Evolutionary conservation across 2,329 filamentous ascomycete genomes (phyloP), one percentile per base, ranked within the genome.

Genomic region (Venturia oleaginea): DNA sequence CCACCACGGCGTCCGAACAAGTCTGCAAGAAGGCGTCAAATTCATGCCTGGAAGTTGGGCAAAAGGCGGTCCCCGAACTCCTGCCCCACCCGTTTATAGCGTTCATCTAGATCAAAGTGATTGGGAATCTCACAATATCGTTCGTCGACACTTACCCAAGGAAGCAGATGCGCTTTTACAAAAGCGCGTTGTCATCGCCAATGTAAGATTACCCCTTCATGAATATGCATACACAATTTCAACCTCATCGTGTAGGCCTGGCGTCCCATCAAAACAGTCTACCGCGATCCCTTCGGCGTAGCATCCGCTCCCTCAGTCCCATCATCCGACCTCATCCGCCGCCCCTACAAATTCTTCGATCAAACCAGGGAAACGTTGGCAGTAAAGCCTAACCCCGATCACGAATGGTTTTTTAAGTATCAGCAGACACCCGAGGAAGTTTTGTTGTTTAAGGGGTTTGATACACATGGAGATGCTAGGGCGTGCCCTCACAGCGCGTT

Each of bases 181-280:
- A 17, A 43, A 57, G 24, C 62, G 64, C 15, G 64, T 59, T 7
- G 32, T 59, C 34, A 65, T 65, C 51, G 61, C 64, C 32, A 65
- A 65, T 27, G 64, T 64, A 62, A 19, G 59, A 10, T 24, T 11
- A 7, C 4, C 22, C 24, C 2, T 24, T 8, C 8, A 4, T 37
- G 30, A 59, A n/a, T 13, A 37, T 37, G 15, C 55, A 27, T 22
- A 27, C n/a, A 2, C 8, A n/a, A 57, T 17, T 30, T 57, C n/a
- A 57, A 3, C 15, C 11, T 30, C 3, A 37, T 57, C 2, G n/a
- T 4, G 15, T 24, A 65, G 64, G 64, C 63, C 15, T 66, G 65
- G 65, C 65, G 65, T 27, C 65, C 65, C 22, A 66, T 66, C 65
- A 66, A 66, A 55, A 57, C 65, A 1, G 63, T 66, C 24, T 55